Percentiles rank a stretch among this genome's conserved stretches.
phyloP scores from a whole-genome alignment of 2,329 filamentous ascomycete species.

The Diaporthe amygdali region DNA sequence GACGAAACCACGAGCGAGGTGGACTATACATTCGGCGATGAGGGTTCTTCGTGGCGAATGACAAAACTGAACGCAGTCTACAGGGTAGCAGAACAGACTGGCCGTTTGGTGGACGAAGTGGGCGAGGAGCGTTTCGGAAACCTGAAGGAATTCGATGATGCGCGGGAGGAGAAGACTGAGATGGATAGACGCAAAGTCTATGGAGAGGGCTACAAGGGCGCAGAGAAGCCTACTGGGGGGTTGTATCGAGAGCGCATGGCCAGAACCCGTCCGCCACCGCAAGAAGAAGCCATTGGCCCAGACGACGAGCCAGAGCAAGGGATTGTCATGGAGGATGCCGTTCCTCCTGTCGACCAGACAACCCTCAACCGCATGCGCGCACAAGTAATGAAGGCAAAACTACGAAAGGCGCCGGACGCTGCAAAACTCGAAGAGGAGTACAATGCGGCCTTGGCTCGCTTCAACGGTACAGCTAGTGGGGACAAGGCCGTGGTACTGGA shows the following conservation, averaged over 20 bases:
- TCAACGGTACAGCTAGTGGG: slow-evolving; percentile 52
- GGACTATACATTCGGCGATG: slow-evolving; percentile 86
- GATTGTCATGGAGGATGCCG: slow-evolving; percentile 58
- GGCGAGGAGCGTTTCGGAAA: slow-evolving; percentile 83
- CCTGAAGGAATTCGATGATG: slow-evolving; percentile 86
- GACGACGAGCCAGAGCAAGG: slow-evolving; percentile 55
- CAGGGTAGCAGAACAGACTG: slow-evolving; percentile 75
- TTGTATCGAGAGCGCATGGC: slow-evolving; percentile 79
- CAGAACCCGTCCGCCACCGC: slow-evolving; percentile 50
- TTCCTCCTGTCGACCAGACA: slow-evolving; percentile 72
- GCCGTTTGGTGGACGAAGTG: slow-evolving; percentile 78
- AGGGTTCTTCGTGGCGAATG: slow-evolving; percentile 94
- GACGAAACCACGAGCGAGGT: slow-evolving; percentile 66
- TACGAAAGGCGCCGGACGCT: slow-evolving; percentile 78
- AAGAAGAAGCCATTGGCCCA: slow-evolving; percentile 37
- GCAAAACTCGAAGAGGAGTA: slow-evolving; percentile 83
- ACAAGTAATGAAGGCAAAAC: slow-evolving; percentile 93
- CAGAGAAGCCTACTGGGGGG: slow-evolving; percentile 87
- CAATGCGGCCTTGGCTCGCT: slow-evolving; percentile 72
- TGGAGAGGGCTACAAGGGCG: slow-evolving; percentile 82
- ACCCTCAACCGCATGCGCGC: slow-evolving; percentile 88
- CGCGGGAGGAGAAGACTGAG: slow-evolving; percentile 91
- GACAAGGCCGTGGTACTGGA: slow-evolving; percentile 79
- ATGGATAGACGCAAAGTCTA: slow-evolving; percentile 83
- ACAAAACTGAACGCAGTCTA: slow-evolving; percentile 90